These are phyloP conservation scores for Aspergillus terreus DNA, from an alignment of 2,329 filamentous ascomycete genomes.

Conservation along the genomic window DNA sequence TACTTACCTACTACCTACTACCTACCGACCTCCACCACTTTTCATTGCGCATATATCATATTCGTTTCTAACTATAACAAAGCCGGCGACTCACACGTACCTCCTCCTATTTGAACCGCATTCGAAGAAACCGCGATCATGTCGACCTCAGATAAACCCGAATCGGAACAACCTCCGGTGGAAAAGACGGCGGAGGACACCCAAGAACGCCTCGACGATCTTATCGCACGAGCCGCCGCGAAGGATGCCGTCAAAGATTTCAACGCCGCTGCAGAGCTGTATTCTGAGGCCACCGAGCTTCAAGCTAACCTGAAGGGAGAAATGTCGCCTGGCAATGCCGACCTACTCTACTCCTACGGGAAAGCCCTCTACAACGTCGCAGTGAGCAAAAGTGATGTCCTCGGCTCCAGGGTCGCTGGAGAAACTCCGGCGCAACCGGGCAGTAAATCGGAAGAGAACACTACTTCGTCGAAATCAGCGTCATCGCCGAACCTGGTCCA, in stretches of 20 bases:
- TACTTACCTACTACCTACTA: background rate
- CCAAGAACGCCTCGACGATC: slow-evolving; percentile 68
- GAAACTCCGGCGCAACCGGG: slow-evolving; percentile 55
- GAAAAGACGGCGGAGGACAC: slow-evolving; percentile 26
- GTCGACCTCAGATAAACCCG: slow-evolving; percentile 5
- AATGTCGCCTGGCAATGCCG: slow-evolving; percentile 83
- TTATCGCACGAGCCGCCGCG: slow-evolving; percentile 75
- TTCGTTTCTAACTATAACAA: background rate
- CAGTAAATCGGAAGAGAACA: slow-evolving; percentile 40
- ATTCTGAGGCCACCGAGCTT: slow-evolving; percentile 81
- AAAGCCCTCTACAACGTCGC: slow-evolving; percentile 91
- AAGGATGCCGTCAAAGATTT: slow-evolving; percentile 90
- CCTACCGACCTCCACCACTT: background rate
- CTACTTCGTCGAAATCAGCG: slow-evolving; percentile 23
- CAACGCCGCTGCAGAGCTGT: slow-evolving; percentile 78
- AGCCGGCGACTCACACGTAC: background rate
- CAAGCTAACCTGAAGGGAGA: slow-evolving; percentile 92
- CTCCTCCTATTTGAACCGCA: no score
- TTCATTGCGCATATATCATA: background rate
- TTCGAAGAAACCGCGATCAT: background rate
- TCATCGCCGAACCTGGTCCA: slow-evolving; percentile 20
- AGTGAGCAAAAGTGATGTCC: slow-evolving; percentile 88
- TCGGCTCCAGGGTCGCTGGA: slow-evolving; percentile 72
- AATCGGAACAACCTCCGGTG: slow-evolving; percentile 11
- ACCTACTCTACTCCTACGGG: slow-evolving; percentile 91